phyloP scores from a whole-genome alignment of 305 asterid genomes.

The Caryopteris hybrid region DNA sequence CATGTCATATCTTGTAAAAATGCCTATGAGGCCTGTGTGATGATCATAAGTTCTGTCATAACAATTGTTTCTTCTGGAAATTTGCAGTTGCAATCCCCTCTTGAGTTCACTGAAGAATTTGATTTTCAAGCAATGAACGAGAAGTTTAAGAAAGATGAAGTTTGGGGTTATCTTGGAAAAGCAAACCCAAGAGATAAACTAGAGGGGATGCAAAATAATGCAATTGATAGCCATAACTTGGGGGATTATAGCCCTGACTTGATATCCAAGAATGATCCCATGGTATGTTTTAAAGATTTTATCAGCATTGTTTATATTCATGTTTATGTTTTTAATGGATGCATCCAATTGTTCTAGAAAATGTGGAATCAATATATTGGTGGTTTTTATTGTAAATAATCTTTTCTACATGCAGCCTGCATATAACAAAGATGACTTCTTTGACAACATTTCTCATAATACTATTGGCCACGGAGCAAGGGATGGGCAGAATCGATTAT shows the following conservation, averaged over 20 bases:
- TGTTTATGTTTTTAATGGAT: not conserved
- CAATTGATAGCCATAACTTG: conserved; percentile 18
- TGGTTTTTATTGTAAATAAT: not conserved
- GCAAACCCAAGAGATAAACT: conserved; percentile 39
- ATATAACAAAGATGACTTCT: conserved; percentile 77
- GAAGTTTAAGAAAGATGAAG: conserved; percentile 76
- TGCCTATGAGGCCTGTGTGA: not conserved
- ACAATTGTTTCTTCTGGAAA: conserved; percentile 8
- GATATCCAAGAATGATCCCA: conserved; percentile 33
- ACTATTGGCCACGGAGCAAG: conserved; percentile 43
- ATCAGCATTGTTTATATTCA: not conserved
- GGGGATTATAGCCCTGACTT: conserved; percentile 31
- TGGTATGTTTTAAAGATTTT: conserved; percentile 31
- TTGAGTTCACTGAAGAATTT: conserved; percentile 58
- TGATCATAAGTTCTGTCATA: not conserved
- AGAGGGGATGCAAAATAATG: conserved; percentile 31
- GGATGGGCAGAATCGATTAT: conserved; percentile 46
- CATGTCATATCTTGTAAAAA: not conserved
- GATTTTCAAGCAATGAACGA: conserved; percentile 80
- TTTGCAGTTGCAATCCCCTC: conserved; percentile 34
- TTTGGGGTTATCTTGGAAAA: conserved; percentile 79
- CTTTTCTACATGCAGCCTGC: conserved; percentile 55
- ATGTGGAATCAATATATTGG: not conserved
- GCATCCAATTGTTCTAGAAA: not conserved
- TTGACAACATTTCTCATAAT: conserved; percentile 68